Evolutionary conservation across 495 filamentous ascomycete genomes (phyloP), one percentile per base, ranked within the genome.

Genomic region (Xylaria bambusicola): DNA sequence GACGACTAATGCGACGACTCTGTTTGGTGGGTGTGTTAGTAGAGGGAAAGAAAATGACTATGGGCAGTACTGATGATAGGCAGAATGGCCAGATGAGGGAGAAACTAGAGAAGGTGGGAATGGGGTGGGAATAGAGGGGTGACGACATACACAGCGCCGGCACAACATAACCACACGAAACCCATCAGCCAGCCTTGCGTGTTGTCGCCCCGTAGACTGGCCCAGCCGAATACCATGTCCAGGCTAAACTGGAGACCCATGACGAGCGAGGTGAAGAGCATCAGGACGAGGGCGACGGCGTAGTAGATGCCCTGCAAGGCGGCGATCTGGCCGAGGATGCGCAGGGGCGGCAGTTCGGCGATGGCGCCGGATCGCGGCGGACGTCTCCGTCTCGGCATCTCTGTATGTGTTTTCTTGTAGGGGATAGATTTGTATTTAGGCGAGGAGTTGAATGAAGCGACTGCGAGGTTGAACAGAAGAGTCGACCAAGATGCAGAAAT

Each of bases 141-240:
- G 50, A n/a, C 62, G 13, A 85, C 85, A 40, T 71, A 97, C 93
- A 87, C 85, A n/a, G 91, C 75, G 12, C 90, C 75, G 52, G 86
- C 85, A 66, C 88, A 88, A 65, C 96, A 73, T 71, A 96, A 67
- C 92, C 92, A 96, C 10, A 96, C 86, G 56, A 96, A 78, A 3
- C 90, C 91, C 62, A 95, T 66, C 71, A 93, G 88, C 93, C 93
- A 99, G 42, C 94, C 94, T 36, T 91, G 82, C 6, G 92, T 92
- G 5, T 88, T 96, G 77, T 98, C 95, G 36, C 91, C 93, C 59
- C 93, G 77, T 60, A 98, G 67, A n/a, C 82, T 80, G 52, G 84
- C 78, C 91, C 93, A 97, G 62, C 84, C 86, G 49, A 97, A 82
- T 1, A 98, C 73, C 33, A 96, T 71, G 49, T 89, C 86, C 0